Evolutionary conservation across 257 asterid genomes (phyloP), one percentile per base, ranked within the genome.

Genomic region (Perilla frutescens): DNA sequence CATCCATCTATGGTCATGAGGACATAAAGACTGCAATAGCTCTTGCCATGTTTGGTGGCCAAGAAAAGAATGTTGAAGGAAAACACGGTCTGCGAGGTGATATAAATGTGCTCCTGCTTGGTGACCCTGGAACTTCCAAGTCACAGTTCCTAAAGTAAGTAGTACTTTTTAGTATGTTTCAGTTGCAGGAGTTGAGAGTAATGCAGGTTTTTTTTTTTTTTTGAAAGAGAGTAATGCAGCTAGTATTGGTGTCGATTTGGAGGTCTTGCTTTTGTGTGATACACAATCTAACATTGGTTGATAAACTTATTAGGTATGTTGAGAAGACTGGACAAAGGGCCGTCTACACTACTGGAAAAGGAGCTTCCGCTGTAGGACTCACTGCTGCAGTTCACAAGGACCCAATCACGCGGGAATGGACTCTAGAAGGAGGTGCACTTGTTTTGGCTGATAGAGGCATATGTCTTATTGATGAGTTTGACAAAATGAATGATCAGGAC

Each of bases 321-420:
- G 99, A 95, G 82, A 95, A 95, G 85, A 92, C 97, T 43, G 99
- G 94, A 65, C 97, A 89, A 60, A 85, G 99, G 73, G 98, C 98
- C 70, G 98, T 95, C 76, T 95, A 92, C 76, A 95, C 99, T 41
- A 95, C 99, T 57, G 99, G 99, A 65, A 95, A 95, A 84, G 99
- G 99, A 80, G 99, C 99, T 74, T 95, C 99, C 56, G 99, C 97
- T n/a, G 97, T 95, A 11, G 99, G 98, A 62, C 92, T 95, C 71
- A 92, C 99, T n/a, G 99, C 99, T 64, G 87, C 97, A n/a, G 98
- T 92, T 74, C 98, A 92, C 88, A 95, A 92, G 87, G 99, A 95
- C 73, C 99, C 99, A 8, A 96, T 92, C 66, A 92, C 99, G 14
- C 76, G 97, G 79, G 99, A 95, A 78, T 95, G 99, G 99, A 95